Evolutionary conservation across 306 rosid genomes (phyloP).

Genomic region (Vigna trinervia): DNA sequence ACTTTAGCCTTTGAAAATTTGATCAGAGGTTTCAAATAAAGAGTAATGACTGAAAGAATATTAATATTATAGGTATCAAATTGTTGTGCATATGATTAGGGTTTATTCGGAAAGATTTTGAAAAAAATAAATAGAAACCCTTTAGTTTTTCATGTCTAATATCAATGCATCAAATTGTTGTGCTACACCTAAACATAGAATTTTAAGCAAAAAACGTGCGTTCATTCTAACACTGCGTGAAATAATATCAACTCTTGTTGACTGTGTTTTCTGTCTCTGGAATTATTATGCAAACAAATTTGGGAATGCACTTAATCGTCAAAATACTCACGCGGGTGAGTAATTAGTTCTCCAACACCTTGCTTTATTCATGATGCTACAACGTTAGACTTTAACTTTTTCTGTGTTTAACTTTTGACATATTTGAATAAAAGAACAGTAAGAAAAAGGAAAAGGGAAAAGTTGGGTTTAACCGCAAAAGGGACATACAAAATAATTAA

Average conservation of each 20-base stretch:
- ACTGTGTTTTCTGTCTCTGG: not conserved
- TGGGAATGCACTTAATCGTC: not conserved
- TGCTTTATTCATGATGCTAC: not conserved
- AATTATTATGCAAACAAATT: not conserved
- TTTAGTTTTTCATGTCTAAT: not conserved
- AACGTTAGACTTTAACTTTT: not conserved
- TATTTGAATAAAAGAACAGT: not conserved
- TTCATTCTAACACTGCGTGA: not conserved
- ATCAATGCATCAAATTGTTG: not conserved
- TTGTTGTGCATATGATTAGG: not conserved
- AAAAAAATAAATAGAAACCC: not conserved
- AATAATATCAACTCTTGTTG: not conserved
- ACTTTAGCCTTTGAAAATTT: slow-evolving; percentile 24
- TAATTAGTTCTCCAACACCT: not conserved
- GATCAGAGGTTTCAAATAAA: not conserved
- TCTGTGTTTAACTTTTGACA: slow-evolving; percentile 14
- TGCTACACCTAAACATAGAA: not conserved
- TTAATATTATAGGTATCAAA: not conserved
- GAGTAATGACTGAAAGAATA: not conserved
- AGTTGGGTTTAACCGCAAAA: not conserved
- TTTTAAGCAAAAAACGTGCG: not conserved
- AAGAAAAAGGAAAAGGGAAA: not conserved
- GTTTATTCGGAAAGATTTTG: not conserved
- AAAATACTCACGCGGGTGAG: slow-evolving; percentile 8
- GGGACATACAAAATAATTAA: not conserved